Base-by-base conservation (phyloP, 768 basidiomycete genomes). In the Obba rivulosa region DNA sequence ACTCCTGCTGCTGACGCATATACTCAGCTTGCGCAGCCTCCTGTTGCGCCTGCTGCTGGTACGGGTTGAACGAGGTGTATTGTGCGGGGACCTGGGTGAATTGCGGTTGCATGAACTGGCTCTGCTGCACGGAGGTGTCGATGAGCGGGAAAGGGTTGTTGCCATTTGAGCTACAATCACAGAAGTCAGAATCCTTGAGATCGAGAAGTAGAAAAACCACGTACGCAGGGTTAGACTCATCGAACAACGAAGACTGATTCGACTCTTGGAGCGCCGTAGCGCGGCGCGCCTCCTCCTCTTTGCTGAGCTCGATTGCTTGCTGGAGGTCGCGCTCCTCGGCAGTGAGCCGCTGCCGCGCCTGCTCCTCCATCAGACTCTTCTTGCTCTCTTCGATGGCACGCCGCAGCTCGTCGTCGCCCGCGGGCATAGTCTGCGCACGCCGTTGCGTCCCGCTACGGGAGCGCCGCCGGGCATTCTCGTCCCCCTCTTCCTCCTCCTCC, bases 361-460 rank as follows among this genome's bases (percentile, higher is more conserved):
- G 83, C 46, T 95, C 90, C 60, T 80, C 79, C 9, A 79, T 85
- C 53, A 81, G 69, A 2, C 70, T 74, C 60, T 76, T 75, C 71
- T 92, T 94, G 57, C 88, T 92, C 69, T 85, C 92, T 64, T 94
- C 93, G 50, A 98, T 92, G 4, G 95, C 95, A 34, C 75, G 72
- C 54, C 73, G 74, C 50, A 98, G 69, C 46, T 98, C 95, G 7
- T 92, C 92, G 25, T 97, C 87, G 34, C 69, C 68, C 39, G 72
- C 71, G n/a, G 43, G 22, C 7, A 31, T 24, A 38, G 53, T 61
- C 31, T 23, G 58, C 34, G 53, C 49, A 18, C 55, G 53, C 31
- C 61, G 37, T 2, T 61, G 58, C 4, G 59, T 52, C 8, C 52
- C 42, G 37, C 57, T 56, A n/a, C 59, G 63, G 37, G 65, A 68